Base-by-base conservation (phyloP, 106 monocot genomes). In the Platanthera guangdongensis region DNA sequence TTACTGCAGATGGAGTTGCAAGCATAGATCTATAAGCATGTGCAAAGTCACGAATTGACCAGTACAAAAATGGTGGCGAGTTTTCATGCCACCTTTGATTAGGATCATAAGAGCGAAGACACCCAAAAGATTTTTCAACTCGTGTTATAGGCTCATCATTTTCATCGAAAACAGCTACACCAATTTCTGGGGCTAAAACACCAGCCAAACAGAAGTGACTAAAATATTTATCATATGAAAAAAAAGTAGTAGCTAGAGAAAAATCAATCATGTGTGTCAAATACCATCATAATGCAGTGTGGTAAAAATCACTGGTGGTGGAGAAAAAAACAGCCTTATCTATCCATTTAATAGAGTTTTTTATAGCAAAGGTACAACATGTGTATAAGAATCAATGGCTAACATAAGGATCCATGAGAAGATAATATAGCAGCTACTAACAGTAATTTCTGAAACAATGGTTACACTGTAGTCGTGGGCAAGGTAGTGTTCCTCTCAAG, bases 1-100 rank as follows among this genome's bases (percentile, higher is more conserved):
- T 86, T 81, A 99, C 99, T 84, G 67, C 55, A 68, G 92, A 90
- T 53, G 99, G 99, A 32, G 92, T 99, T 51, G 92, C 80, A 59
- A 85, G 72, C 28, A 80, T 85, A 77, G 88, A 90, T 50, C 87
- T 81, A 71, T 99, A 99, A 70, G 99, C 94, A 85, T 99, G 87
- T 16, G 94, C 99, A 91, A 82, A 99, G 75, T 99, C 99, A 79
- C 94, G 91, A 28, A 99, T 92, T n/a, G 82, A 90, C 99, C 99
- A 99, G 77, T 99, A 99, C 49, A 90, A 79, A 77, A 90, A 92
- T 68, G 86, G 79, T 63, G 78, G 68, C 4, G 73, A 79, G 9
- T 80, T 85, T 9, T 51, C 14, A 50, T 71, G 76, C 84, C 60
- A 83, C 65, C 46, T 80, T 12, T 51, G 52, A 18, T 77, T 83